Evolutionary conservation across 75 land plant genomes (phyloP).

Genomic region (Pinus taeda): DNA sequence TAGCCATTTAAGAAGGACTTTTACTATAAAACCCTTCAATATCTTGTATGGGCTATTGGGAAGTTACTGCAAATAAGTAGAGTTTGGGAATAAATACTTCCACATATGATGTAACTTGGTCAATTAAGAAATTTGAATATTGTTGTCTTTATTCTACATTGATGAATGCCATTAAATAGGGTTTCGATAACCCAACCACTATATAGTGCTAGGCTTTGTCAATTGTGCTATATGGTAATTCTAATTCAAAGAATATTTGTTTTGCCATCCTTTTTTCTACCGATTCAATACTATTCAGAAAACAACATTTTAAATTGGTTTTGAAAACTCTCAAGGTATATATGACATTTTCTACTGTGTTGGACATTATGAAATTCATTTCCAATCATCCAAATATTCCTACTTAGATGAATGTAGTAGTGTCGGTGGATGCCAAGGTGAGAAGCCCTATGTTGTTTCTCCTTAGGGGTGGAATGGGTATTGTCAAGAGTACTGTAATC

Average conservation of each 20-base stretch:
- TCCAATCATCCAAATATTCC: slow-evolving; percentile 5
- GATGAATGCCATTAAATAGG: too few species aligned
- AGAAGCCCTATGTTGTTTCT: slow-evolving; percentile 77
- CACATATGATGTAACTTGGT: too few species aligned
- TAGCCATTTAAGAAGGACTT: slow-evolving; percentile 89
- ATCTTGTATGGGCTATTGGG: slow-evolving; percentile 34
- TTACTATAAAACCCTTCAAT: slow-evolving; percentile 85
- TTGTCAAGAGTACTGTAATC: slow-evolving; percentile 85
- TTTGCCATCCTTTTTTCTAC: too few species aligned
- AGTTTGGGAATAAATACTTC: too few species aligned
- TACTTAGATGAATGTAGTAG: slow-evolving; percentile 14
- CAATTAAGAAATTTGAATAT: too few species aligned
- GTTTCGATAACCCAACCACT: too few species aligned
- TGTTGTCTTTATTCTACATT: too few species aligned
- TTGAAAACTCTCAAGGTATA: slow-evolving; percentile 54
- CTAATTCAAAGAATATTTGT: too few species aligned
- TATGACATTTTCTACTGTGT: slow-evolving; percentile 58
- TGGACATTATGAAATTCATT: slow-evolving; percentile 68
- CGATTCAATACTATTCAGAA: too few species aligned
- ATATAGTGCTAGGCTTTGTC: too few species aligned
- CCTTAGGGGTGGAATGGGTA: slow-evolving; percentile 90
- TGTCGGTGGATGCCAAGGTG: slow-evolving; percentile 11
- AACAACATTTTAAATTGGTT: slow-evolving; percentile 33
- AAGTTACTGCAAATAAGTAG: too few species aligned
- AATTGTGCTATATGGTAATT: too few species aligned